Base-by-base conservation (phyloP, 352 stramenopile species). In the Globisporangium cystogenes region DNA sequence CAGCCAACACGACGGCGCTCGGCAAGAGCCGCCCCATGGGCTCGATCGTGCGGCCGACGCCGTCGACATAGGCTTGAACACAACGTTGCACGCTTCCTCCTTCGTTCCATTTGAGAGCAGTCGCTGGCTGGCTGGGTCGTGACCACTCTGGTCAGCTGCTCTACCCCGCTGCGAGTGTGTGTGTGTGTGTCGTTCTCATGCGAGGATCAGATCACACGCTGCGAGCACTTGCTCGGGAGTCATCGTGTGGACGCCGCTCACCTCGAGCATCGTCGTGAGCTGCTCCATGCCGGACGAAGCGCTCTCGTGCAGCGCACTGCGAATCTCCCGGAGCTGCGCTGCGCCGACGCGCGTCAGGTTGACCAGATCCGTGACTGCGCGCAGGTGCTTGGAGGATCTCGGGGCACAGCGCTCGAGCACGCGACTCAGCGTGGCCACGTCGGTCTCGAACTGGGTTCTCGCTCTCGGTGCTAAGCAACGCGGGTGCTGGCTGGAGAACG, bases 251-350 rank as follows among this genome's bases (percentile, higher is more conserved):
- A 88, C 70, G 29, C 64, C 64, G 41, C 80, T 84, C 8, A 76
- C 75, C 43, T 90, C 80, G 7, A 90, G 67, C 45, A 90, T 87
- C 18, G 73, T 88, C 42, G 71, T 80, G 59, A 88, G 57, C 54
- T 88, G 80, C 53, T 86, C 77, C 39, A 82, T 64, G 10, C 27
- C n/a, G 4, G 43, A 8, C 43, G 26, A 20, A 23, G 16, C 37
- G 18, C 37, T 20, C 1, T 27, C 23, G 18, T 29, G 57, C 27
- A 90, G 37, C 18, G 68, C 76, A 31, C 73, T 72, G 33, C 41
- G 60, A 41, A 90, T 44, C n/a, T 84, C 80, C 11, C 24, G 48
- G 15, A 81, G 48, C 54, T 72, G 82, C 16, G 58, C 12, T 2
- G 50, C 16, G 15, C 70, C 57, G 53, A 88, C 71, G 23, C 75